These are phyloP conservation scores for Sodiomyces alkalinus DNA, from an alignment of 2,329 filamentous ascomycete species.

Conservation along the genomic window DNA sequence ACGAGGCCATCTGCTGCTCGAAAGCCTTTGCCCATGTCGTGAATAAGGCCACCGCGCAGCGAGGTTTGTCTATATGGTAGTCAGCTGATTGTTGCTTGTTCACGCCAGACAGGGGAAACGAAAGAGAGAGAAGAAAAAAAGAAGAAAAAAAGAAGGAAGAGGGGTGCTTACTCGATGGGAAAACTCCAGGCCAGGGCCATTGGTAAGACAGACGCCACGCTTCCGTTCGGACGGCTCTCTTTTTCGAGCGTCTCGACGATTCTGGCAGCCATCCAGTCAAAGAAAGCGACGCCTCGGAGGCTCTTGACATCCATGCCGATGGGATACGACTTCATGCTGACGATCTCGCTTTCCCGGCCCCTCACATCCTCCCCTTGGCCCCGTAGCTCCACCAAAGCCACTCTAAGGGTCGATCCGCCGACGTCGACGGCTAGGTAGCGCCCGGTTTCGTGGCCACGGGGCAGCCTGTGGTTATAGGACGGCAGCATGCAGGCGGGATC, in stretches of 20 bases:
- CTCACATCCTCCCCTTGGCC: slow-evolving; percentile 22
- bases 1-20: slow-evolving; percentile 40
- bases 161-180: slow-evolving; percentile 45
- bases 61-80: slow-evolving; percentile 42
- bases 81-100: no score
- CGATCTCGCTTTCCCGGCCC: slow-evolving; percentile 31
- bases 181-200: slow-evolving; percentile 56
- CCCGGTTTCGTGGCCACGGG: slow-evolving; percentile 42
- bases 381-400: slow-evolving; percentile 45
- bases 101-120: slow-evolving; percentile 10
- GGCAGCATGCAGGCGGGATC: slow-evolving; percentile 48
- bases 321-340: slow-evolving; percentile 38
- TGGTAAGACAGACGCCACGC: slow-evolving; percentile 22
- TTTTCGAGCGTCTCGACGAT: slow-evolving; percentile 39
- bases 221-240: slow-evolving; percentile 18
- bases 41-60: slow-evolving; percentile 40
- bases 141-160: no score
- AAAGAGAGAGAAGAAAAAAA: slow-evolving; percentile 1
- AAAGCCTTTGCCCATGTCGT: slow-evolving; percentile 53
- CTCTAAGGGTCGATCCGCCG: slow-evolving; percentile 52
- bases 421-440: slow-evolving; percentile 50
- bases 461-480: slow-evolving; percentile 49
- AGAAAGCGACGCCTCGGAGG: slow-evolving; percentile 44
- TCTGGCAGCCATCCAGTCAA: slow-evolving; percentile 51
- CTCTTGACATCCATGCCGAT: slow-evolving; percentile 40